phyloP scores from a whole-genome alignment of 202 grass and related monocot species.

The Carex arenaria region DNA sequence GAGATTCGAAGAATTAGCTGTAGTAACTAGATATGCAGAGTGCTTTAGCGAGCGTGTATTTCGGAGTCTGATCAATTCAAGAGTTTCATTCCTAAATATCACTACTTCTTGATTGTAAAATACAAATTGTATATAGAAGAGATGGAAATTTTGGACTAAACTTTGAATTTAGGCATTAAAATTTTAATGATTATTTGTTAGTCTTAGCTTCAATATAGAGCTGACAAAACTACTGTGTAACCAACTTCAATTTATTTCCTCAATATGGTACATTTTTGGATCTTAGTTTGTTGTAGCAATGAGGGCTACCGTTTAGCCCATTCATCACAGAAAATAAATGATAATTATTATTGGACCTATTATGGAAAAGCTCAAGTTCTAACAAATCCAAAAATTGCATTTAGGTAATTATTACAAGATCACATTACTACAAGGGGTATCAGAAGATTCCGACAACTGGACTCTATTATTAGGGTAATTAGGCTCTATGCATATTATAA shows the following conservation, averaged over 20 bases:
- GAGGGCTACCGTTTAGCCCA: background rate
- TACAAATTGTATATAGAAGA: background rate
- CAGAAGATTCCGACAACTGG: background rate
- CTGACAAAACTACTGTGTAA: no score
- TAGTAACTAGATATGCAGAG: conserved; percentile 33
- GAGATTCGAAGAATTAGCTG: conserved; percentile 27
- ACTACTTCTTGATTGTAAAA: conserved; percentile 29
- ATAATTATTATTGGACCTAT: background rate
- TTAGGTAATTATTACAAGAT: background rate
- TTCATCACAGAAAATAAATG: background rate
- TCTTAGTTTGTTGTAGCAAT: background rate
- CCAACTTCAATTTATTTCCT: no score
- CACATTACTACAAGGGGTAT: background rate
- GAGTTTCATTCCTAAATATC: conserved; percentile 64
- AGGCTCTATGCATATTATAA: background rate
- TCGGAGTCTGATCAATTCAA: conserved; percentile 39
- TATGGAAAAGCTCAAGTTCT: background rate
- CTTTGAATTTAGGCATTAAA: background rate
- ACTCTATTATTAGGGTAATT: background rate
- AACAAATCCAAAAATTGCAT: no score
- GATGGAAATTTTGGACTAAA: background rate
- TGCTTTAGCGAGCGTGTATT: conserved; percentile 32
- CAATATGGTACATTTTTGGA: background rate
- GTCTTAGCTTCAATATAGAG: background rate
- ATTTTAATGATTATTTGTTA: background rate